Base-by-base conservation (phyloP, 1,284 basidiomycete species). In the Flammula alnicola region DNA sequence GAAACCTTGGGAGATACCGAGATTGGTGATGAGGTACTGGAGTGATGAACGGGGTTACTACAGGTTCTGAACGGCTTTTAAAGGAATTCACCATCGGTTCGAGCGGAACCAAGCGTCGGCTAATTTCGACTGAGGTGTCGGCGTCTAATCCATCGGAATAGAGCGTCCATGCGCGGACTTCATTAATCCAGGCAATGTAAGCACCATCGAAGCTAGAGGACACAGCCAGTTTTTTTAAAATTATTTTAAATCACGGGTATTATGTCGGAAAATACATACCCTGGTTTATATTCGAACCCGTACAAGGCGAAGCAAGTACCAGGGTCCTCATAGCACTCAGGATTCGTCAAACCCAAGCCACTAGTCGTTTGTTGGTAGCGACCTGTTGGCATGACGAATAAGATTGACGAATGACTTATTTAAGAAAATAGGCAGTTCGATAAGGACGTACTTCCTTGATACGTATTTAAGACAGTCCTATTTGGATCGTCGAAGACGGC, bases 161-260 rank as follows among this genome's bases (percentile, higher is more conserved):
- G 38, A 98, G 56, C 10, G 86, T 89, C 93, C 91, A 98, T 17
- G 87, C 80, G 35, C 76, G 71, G 52, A 76, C 80, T 58, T 88
- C 75, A 49, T 83, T 78, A 30, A 93, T 80, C 93, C 93, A 95
- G 37, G 83, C 82, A 58, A 95, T 88, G 64, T 93, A 93, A 59
- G 59, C 63, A 54, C 79, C 75, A 57, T 83, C 80, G 61, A 79
- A 82, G 2, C 81, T 84, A 46, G 36, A 33, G 43, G 29, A 43
- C 11, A 49, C n/a, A n/a, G n/a, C n/a, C n/a, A n/a, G n/a, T n/a
- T n/a, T n/a, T 20, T 9, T n/a, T 29, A 3, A 8, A 10, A 23
- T 14, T 11, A 40, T 17, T 3, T 37, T 11, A 36, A 14, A 35
- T 16, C n/a, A 16, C 29, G 20, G 11, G 25, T 3, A 4, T 2